Evolutionary conservation across 139 green algal genomes (phyloP).

Genomic region (Chlorella vulgaris): DNA sequence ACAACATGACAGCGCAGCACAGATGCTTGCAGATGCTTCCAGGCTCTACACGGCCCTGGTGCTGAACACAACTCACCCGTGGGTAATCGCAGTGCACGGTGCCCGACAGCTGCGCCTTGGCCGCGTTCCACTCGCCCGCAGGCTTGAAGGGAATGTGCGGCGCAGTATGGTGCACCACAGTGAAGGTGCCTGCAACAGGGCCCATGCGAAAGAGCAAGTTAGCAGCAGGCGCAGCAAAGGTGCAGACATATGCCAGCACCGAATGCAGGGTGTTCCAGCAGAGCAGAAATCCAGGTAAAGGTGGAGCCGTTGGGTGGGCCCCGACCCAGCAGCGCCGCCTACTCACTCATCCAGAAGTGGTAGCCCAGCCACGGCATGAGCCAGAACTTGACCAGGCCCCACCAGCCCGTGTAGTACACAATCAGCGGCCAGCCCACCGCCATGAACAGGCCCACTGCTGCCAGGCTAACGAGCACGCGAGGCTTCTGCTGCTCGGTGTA

Average conservation of each 20-base stretch:
- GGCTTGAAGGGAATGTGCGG: conserved; percentile 98
- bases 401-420: conserved; percentile 69
- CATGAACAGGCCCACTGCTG: conserved; percentile 75
- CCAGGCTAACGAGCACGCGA: conserved; percentile 76
- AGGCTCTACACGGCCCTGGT: too few relatives aligned
- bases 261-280: too few relatives aligned
- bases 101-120: conserved; percentile 88
- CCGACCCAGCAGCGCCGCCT: not conserved
- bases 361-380: conserved; percentile 98
- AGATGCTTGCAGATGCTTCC: too few relatives aligned
- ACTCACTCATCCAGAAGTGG: conserved; percentile 97
- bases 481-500: conserved; percentile 86
- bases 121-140: conserved; percentile 87
- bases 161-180: conserved; percentile 96
- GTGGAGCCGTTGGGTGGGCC: too few relatives aligned
- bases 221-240: too few relatives aligned
- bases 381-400: conserved; percentile 93
- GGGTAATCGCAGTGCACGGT: conserved; percentile 98
- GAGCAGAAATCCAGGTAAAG: too few relatives aligned
- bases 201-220: not conserved
- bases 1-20: too few relatives aligned
- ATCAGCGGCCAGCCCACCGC: conserved; percentile 73
- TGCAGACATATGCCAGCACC: too few relatives aligned
- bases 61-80: conserved; percentile 37
- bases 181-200: conserved; percentile 83